phyloP scores from a whole-genome alignment of 1,284 basidiomycete genomes.

The Melampsora americana region DNA sequence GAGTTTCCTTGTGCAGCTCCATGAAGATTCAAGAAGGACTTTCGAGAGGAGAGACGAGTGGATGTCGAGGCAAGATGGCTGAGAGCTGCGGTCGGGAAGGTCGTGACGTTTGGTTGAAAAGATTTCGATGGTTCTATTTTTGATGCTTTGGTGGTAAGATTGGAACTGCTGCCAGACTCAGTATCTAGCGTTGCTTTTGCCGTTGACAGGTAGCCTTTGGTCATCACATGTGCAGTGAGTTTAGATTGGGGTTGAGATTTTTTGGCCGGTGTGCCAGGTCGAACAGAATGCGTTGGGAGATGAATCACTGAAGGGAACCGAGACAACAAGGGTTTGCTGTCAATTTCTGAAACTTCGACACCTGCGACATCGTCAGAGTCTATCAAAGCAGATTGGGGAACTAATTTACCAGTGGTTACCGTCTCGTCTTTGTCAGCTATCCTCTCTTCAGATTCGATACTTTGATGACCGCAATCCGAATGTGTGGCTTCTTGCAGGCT shows the following conservation, averaged over 20 bases:
- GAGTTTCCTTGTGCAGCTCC: neutral
- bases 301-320: neutral
- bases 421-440: neutral
- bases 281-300: neutral
- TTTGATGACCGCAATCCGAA: neutral
- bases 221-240: conserved; percentile 8
- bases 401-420: neutral
- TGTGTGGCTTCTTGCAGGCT: neutral
- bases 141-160: neutral
- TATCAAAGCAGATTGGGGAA: neutral
- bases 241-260: conserved; percentile 32
- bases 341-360: neutral
- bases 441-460: neutral
- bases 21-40: neutral
- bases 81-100: conserved; percentile 8
- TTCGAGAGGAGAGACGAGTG: neutral
- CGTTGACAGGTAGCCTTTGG: conserved; percentile 36
- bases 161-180: conserved; percentile 2
- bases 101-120: conserved; percentile 37
- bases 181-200: conserved; percentile 13
- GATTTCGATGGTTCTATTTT: neutral
- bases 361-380: neutral
- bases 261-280: neutral
- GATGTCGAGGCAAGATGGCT: conserved; percentile 10
- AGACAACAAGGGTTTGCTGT: no score